Evolutionary conservation across 768 basidiomycete genomes (phyloP).

Genomic region (Polyporus arcularius): DNA sequence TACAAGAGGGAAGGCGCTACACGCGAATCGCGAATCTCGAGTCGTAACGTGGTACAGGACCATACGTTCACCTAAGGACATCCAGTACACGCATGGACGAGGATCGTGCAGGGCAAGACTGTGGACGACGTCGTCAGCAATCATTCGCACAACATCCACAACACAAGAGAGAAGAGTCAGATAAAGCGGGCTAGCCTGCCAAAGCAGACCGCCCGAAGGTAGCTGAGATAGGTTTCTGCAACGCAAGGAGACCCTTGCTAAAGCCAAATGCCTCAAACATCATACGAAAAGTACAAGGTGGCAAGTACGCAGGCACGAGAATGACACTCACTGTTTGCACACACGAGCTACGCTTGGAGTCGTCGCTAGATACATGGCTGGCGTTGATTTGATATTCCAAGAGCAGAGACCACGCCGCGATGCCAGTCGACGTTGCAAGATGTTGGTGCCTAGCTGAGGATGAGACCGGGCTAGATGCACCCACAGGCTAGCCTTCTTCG

Average conservation of each 20-base stretch:
- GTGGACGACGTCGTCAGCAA: not conserved
- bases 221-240: slow-evolving; percentile 91
- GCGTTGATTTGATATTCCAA: not conserved
- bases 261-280: slow-evolving; percentile 97
- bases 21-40: too few relatives aligned
- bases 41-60: too few relatives aligned
- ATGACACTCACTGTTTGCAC: not conserved
- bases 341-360: too few relatives aligned
- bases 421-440: too few relatives aligned
- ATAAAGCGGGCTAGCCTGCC: slow-evolving; percentile 45
- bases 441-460: too few relatives aligned
- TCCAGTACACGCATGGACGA: too few relatives aligned
- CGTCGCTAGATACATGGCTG: not conserved
- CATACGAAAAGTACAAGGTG: slow-evolving; percentile 37
- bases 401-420: too few relatives aligned
- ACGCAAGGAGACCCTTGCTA: slow-evolving; percentile 60
- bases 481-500: not conserved
- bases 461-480: not conserved
- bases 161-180: slow-evolving; percentile 34
- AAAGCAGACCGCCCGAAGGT: slow-evolving; percentile 69
- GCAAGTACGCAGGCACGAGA: not conserved
- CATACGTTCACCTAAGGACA: too few relatives aligned
- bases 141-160: not conserved
- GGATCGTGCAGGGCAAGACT: too few relatives aligned
- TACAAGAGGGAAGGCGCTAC: too few relatives aligned